phyloP scores from a whole-genome alignment of 768 basidiomycete species.

The Termitomyces sp. region DNA sequence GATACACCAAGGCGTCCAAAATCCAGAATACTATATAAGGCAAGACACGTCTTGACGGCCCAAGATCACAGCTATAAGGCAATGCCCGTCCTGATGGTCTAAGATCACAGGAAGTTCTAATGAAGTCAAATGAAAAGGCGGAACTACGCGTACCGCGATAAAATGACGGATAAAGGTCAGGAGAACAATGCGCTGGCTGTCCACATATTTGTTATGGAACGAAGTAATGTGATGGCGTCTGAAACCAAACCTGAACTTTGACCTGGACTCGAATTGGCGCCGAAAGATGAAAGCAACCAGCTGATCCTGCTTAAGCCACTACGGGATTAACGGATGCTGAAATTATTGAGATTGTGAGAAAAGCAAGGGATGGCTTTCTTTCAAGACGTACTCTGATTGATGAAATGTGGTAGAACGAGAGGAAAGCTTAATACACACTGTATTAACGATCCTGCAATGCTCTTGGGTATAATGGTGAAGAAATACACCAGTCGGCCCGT shows the following conservation, averaged over 20 bases:
- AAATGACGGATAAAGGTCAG: background rate
- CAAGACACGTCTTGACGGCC: background rate
- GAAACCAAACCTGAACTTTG: background rate
- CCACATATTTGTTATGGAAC: background rate
- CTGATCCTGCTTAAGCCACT: constrained; percentile 6
- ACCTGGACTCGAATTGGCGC: background rate
- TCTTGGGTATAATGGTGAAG: constrained; percentile 21
- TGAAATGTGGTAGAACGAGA: background rate
- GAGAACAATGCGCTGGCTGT: background rate
- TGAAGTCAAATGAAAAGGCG: background rate
- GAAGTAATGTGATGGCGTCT: background rate
- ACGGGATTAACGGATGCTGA: constrained; percentile 6
- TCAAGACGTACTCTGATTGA: constrained; percentile 9
- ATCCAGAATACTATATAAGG: background rate
- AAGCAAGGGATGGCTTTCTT: background rate
- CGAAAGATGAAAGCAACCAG: background rate
- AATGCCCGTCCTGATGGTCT: background rate
- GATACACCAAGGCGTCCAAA: background rate
- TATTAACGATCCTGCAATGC: constrained; percentile 14
- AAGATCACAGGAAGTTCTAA: background rate
- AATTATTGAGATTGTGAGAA: background rate
- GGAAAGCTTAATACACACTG: constrained; percentile 11
- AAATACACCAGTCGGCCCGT: constrained; percentile 14
- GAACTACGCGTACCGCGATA: background rate
- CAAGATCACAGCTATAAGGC: background rate